Evolutionary conservation across 1,284 basidiomycete genomes (phyloP), one percentile per base, ranked within the genome.

Genomic region (Salmacisia buchloeana): DNA sequence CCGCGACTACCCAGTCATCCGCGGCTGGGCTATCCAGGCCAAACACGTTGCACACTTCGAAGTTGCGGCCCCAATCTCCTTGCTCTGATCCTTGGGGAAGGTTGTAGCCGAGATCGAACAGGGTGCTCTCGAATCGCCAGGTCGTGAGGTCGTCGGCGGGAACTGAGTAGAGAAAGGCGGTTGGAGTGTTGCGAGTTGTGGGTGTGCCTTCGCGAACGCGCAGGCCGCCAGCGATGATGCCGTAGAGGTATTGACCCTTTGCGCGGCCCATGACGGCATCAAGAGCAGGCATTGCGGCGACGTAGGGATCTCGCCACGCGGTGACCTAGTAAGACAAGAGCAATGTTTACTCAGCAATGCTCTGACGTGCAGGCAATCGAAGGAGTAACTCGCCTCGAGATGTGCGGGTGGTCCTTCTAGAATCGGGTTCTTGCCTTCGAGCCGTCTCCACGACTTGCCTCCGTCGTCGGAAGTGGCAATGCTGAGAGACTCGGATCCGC

Each of bases 1-100:
- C 25, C 12, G 18, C 21, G 18, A 52, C 29, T 3, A 27, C 23
- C 46, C 46, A 52, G 18, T 52, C 46, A 4, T 52, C 7, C 46
- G 6, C 25, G 23, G 23, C 5, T 13, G 46, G n/a, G 65, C 46
- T 54, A 58, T 23, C 31, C 59, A 39, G 61, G 29, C 60, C 60
- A 56, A 71, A 69, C 21, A 72, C 70, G 65, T 70, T 72, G 64
- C 69, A 69, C 9, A 72, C 71, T 59, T 74, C 72, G 67, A 69
- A 74, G 56, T 74, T 74, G 58, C 63, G 65, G 43, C 72, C 72
- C 52, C 72, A 63, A 52, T 74, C 71, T 34, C 70, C 70, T 3
- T 69, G 62, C 31, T 72, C 59, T 52, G 62, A 60, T 13, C 58
- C 58, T 12, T 35, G 58, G 7, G n/a, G 38, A 15, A 36, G 13